Conservation (phyloP, 1,284 basidiomycete species). For the Malassezia sympodialis region DNA sequence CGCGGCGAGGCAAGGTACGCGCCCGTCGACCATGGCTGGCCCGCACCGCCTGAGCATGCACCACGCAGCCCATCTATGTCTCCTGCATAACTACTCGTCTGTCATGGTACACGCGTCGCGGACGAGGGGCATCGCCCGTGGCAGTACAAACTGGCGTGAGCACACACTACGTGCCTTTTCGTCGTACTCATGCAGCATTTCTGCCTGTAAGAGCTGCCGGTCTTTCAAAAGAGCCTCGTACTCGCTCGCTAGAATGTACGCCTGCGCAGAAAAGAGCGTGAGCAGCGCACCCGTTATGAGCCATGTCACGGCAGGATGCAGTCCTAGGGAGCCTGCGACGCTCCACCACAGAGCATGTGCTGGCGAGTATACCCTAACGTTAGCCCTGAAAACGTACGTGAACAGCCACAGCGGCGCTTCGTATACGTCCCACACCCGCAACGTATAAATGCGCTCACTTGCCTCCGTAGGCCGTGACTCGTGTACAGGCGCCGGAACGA, state of each 20-base stretch:
- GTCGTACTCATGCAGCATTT: slow-evolving; percentile 17
- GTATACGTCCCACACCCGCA: slow-evolving; percentile 15
- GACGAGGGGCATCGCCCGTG: slow-evolving; percentile 18
- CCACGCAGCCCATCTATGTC: not conserved
- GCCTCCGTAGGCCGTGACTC: not conserved
- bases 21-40: not conserved
- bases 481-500: slow-evolving; percentile 7
- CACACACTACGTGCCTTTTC: slow-evolving; percentile 10
- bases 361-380: slow-evolving; percentile 12
- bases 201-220: slow-evolving; percentile 7
- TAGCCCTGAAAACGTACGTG: slow-evolving; percentile 1
- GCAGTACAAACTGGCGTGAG: slow-evolving; percentile 12
- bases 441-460: slow-evolving; percentile 8
- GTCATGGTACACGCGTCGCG: slow-evolving; percentile 17
- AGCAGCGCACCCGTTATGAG: slow-evolving; percentile 6
- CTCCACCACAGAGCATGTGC: slow-evolving; percentile 18
- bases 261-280: slow-evolving; percentile 6
- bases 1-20: not conserved
- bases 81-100: slow-evolving; percentile 1
- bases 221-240: slow-evolving; percentile 11
- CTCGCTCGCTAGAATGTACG: slow-evolving; percentile 4
- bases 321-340: slow-evolving; percentile 6
- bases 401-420: slow-evolving; percentile 12
- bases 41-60: not conserved
- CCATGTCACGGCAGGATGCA: slow-evolving; percentile 1